Conservation (phyloP, 2,329 filamentous ascomycete genomes). For the Pseudogymnoascus sp. region DNA sequence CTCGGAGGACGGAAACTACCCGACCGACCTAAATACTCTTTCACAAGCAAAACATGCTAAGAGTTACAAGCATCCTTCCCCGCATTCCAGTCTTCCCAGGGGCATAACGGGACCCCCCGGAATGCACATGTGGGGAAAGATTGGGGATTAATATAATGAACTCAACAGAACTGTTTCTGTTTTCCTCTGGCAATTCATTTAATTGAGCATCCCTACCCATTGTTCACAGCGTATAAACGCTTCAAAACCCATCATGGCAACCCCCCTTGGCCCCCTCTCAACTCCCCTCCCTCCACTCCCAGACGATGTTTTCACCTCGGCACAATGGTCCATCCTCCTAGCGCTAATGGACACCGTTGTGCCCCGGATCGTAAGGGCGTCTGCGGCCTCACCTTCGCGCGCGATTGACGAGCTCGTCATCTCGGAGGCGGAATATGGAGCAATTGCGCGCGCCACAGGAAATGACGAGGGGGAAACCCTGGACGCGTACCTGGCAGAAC, state of each 20-base stretch:
- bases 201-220: background rate
- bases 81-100: background rate
- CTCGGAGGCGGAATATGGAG: conserved; percentile 41
- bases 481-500: conserved; percentile 44
- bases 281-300: conserved; percentile 23
- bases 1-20: no score
- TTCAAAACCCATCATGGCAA: background rate
- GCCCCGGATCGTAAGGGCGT: conserved; percentile 46
- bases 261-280: conserved; percentile 15
- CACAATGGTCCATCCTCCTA: conserved; percentile 47
- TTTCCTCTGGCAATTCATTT: background rate
- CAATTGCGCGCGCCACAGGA: conserved; percentile 30
- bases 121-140: background rate
- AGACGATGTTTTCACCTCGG: conserved; percentile 34
- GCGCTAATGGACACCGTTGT: conserved; percentile 51
- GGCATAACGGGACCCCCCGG: background rate
- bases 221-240: background rate
- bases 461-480: conserved; percentile 32
- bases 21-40: background rate
- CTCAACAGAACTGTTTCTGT: background rate
- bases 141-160: background rate
- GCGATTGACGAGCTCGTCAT: conserved; percentile 25
- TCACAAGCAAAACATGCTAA: conserved; percentile 1
- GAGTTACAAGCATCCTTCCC: background rate
- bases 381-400: conserved; percentile 33